Evolutionary conservation across 129 eudicot genomes (phyloP).

Genomic region (Mikania micrantha): DNA sequence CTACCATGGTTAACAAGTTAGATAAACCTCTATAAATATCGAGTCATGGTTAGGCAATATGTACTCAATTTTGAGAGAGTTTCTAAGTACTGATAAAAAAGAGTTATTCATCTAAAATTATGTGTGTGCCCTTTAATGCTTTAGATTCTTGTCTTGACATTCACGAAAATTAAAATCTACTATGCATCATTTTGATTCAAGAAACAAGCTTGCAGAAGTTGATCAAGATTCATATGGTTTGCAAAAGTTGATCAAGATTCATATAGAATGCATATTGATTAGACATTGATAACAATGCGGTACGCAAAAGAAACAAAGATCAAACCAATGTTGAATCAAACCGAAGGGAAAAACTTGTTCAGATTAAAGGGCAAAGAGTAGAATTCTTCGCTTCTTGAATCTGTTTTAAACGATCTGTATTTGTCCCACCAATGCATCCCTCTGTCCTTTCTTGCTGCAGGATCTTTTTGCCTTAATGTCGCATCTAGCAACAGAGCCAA

Average conservation of each 20-base stretch:
- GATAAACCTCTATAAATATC: too few species aligned
- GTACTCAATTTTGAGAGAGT: too few species aligned
- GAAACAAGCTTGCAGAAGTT: slow-evolving; percentile 13
- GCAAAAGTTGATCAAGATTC: slow-evolving; percentile 22
- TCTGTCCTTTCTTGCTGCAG: slow-evolving; percentile 70
- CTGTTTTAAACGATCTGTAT: slow-evolving; percentile 77
- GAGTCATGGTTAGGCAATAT: too few species aligned
- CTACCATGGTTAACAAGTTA: too few species aligned
- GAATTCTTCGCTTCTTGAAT: slow-evolving; percentile 89
- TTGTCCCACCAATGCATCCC: slow-evolving; percentile 97
- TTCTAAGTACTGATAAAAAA: too few species aligned
- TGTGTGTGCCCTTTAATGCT: too few species aligned
- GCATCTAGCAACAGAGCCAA: slow-evolving; percentile 67
- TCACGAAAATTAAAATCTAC: neutral
- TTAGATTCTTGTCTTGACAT: too few species aligned
- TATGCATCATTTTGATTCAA: slow-evolving; percentile 13
- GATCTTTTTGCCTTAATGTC: slow-evolving; percentile 61
- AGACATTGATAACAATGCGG: neutral
- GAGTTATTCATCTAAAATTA: too few species aligned
- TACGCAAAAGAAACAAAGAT: slow-evolving; percentile 14
- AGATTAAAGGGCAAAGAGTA: slow-evolving; percentile 88
- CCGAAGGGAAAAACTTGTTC: slow-evolving; percentile 95
- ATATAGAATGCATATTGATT: slow-evolving; percentile 14
- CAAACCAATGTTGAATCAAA: slow-evolving; percentile 21
- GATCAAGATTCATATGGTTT: slow-evolving; percentile 22